Conservation (phyloP, 208 protist species). For the Acanthamoeba culbertsoni region DNA sequence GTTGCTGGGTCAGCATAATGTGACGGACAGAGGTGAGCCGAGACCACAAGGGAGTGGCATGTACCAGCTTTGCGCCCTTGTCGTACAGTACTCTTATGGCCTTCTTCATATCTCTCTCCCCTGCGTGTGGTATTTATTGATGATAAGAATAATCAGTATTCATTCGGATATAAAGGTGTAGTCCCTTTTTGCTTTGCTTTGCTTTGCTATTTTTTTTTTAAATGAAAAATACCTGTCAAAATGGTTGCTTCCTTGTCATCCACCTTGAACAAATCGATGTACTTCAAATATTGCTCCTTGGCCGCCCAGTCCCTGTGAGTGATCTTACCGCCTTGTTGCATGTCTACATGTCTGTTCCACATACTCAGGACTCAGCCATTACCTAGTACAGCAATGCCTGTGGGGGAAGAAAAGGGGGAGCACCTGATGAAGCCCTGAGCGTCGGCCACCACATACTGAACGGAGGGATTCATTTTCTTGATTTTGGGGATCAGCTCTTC, state of each 20-base stretch:
- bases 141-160: too few relatives aligned
- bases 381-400: background rate
- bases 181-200: too few relatives aligned
- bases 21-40: background rate
- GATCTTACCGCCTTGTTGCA: background rate
- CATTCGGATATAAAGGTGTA: too few relatives aligned
- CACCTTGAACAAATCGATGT: conserved; percentile 32
- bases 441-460: background rate
- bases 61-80: background rate
- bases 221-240: background rate
- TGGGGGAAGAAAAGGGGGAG: background rate
- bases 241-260: conserved; percentile 31
- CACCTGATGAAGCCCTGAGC: conserved; percentile 23
- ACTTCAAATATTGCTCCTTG: conserved; percentile 5
- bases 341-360: background rate
- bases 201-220: too few relatives aligned
- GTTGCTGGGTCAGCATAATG: background rate
- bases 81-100: background rate
- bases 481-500: conserved; percentile 34
- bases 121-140: background rate
- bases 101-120: background rate
- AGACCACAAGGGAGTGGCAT: background rate
- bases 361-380: background rate
- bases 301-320: conserved; percentile 5
- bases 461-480: conserved; percentile 10